Evolutionary conservation across 2,329 filamentous ascomycete genomes (phyloP).

Genomic region (Ophiostoma sp.): DNA sequence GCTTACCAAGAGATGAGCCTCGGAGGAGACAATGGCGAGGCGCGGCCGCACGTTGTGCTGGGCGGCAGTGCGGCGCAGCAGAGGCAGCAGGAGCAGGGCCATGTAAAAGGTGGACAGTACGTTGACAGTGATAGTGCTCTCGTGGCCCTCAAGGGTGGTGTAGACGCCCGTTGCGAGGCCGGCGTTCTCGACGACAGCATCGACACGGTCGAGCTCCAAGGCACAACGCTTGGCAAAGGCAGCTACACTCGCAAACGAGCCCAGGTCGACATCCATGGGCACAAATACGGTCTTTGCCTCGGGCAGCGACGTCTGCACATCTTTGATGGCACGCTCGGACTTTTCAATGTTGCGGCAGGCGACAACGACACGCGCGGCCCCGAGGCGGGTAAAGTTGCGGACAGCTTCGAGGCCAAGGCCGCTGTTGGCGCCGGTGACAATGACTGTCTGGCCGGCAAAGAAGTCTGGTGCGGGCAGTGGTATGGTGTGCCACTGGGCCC

Average conservation of each 20-base stretch:
- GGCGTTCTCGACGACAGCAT: constrained; percentile 42
- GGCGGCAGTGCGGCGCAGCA: constrained; percentile 36
- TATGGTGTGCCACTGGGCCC: constrained; percentile 26
- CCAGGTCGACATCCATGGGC: constrained; percentile 49
- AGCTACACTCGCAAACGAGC: constrained; percentile 41
- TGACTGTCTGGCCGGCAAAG: constrained; percentile 31
- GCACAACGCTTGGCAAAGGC: constrained; percentile 36
- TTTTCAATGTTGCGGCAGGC: constrained; percentile 35
- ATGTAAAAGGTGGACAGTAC: constrained; percentile 44
- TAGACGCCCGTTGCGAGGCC: constrained; percentile 29
- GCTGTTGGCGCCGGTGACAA: constrained; percentile 38
- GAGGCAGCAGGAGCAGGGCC: constrained; percentile 40
- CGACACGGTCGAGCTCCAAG: constrained; percentile 37
- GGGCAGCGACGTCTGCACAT: constrained; percentile 33
- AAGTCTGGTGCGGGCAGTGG: constrained; percentile 26
- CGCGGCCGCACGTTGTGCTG: constrained; percentile 34
- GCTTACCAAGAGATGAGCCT: constrained; percentile 33
- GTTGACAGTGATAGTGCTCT: constrained; percentile 43
- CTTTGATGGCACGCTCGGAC: constrained; percentile 37
- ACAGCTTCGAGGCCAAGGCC: constrained; percentile 38
- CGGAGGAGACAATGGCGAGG: constrained; percentile 39
- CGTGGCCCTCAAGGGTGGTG: constrained; percentile 34
- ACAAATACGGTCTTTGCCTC: constrained; percentile 32
- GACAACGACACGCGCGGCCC: constrained; percentile 37
- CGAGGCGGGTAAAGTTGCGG: constrained; percentile 36